Conservation (phyloP, 2,329 filamentous ascomycete genomes). For the Hypoxylon sp. region DNA sequence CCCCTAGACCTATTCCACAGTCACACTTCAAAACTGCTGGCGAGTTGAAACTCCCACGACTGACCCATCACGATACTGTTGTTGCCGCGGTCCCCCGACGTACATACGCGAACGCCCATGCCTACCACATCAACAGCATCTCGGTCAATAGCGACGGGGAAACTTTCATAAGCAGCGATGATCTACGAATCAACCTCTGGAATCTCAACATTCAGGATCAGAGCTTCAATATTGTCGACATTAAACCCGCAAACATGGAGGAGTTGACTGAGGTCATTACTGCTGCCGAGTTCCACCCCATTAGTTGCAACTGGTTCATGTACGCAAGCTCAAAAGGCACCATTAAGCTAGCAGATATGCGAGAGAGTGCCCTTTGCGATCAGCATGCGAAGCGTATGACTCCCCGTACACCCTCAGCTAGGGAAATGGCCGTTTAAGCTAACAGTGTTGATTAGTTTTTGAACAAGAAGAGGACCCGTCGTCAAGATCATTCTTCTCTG, state of each 20-base stretch:
- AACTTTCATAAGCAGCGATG: conserved; percentile 99
- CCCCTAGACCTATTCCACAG: conserved; percentile 78
- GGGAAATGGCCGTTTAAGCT: conserved; percentile 36
- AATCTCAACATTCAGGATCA: conserved; percentile 99
- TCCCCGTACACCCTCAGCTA: conserved; percentile 22
- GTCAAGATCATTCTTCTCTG: conserved; percentile 98
- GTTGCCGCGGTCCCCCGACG: conserved; percentile 95
- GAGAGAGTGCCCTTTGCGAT: conserved; percentile 95
- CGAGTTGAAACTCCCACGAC: conserved; percentile 91
- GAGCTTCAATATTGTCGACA: conserved; percentile 99
- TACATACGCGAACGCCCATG: conserved; percentile 98
- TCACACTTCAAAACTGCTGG: conserved; percentile 82
- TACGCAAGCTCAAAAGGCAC: conserved; percentile 99
- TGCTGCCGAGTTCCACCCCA: conserved; percentile 95
- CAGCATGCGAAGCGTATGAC: conserved; percentile 89
- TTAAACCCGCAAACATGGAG: conserved; percentile 99
- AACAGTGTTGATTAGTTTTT: conserved; percentile 75
- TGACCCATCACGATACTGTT: conserved; percentile 98
- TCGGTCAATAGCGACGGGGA: conserved; percentile 99
- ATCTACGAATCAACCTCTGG: conserved; percentile 97
- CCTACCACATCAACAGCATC: conserved; percentile 99
- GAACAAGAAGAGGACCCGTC: conserved; percentile 98
- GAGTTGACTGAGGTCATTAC: conserved; percentile 99
- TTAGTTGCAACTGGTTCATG: conserved; percentile 99
- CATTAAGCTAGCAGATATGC: conserved; percentile 98